Base-by-base conservation (phyloP, 192 early-diverging fungal genomes). In the Coemansia sp. region DNA sequence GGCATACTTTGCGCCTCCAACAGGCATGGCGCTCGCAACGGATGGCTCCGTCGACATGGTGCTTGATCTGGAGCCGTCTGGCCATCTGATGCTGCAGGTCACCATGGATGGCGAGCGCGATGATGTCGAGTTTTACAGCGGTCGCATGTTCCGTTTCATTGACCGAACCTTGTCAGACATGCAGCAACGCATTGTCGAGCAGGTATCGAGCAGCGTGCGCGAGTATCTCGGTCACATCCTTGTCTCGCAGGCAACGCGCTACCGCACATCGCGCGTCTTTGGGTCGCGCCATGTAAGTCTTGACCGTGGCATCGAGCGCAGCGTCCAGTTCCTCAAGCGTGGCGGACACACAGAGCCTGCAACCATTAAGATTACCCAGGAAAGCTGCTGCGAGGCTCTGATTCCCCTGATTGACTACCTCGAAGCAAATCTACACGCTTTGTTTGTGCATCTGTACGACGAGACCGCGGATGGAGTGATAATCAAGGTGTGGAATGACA, bases 71-170 rank as follows among this genome's bases (percentile, higher is more conserved):
- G 85, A 87, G 39, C 88, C 88, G 12, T 81, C 88, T 40, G 92
- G 92, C 1, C 84, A 85, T 32, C 56, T 94, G 54, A 63, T 88
- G 51, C 53, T 94, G 39, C 85, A 91, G 10, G 84, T 91, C 12
- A 93, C 88, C 12, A 89, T 93, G 85, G 89, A 91, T 60, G 88
- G 88, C 40, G 93, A 92, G 70, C 86, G 86, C 54, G 90, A 92
- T 41, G 90, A 92, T 70, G 85, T 88, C n/a, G 90, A 92, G 71
- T 94, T 92, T 70, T 93, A 89, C 84, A 92, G 91, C 63, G 89
- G 90, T 40, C 86, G 87, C 65, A 88, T 90, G 37, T 91, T 91
- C 77, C 87, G 92, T 38, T 85, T 78, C 16, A 60, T 94, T 20
- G 87, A 88, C 67, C 85, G 90, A 32, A 85, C 90, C 38, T 84